Percentiles rank a stretch among this genome's conserved stretches.
Conservation (phyloP, 176 grass and related monocot species). For the Oryza glumipatula region DNA sequence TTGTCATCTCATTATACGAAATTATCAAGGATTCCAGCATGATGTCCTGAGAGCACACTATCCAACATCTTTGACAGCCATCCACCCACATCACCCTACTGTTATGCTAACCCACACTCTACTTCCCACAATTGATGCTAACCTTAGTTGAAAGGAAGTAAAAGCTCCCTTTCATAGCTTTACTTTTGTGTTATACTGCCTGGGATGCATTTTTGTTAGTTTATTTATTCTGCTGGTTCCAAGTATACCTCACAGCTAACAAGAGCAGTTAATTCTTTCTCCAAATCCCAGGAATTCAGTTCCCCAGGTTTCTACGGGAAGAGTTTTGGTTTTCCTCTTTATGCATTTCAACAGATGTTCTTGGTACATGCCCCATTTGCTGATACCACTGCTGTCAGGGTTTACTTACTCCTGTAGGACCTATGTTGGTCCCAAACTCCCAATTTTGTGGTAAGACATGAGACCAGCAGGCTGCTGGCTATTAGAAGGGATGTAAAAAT, state of each 20-base stretch:
- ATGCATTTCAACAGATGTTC: not conserved
- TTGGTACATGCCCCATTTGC: not conserved
- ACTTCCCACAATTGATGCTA: conserved; percentile 6
- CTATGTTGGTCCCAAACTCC: not conserved
- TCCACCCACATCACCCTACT: not conserved
- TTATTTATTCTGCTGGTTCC: conserved; percentile 17
- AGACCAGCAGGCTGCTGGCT: conserved; percentile 7
- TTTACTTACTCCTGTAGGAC: conserved; percentile 14
- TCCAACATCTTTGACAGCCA: not conserved
- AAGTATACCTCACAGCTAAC: not conserved
- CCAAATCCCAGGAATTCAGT: not conserved
- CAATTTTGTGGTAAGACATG: conserved; percentile 6
- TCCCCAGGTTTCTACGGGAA: not conserved
- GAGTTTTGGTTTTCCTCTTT: not conserved
- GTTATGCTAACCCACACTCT: conserved; percentile 15
- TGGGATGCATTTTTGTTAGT: conserved; percentile 18
- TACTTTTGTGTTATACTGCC: not conserved
- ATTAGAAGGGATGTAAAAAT: conserved; percentile 9
- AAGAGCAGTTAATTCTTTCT: conserved; percentile 5
- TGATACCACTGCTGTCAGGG: not conserved
- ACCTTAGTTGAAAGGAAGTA: conserved; percentile 34
- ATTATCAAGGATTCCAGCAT: conserved; percentile 76
- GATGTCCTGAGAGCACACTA: conserved; percentile 53
- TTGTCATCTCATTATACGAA: conserved; percentile 76
- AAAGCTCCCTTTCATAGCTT: not conserved